phyloP scores from a whole-genome alignment of 176 grass and related monocot species.

The Otatea glauca region DNA sequence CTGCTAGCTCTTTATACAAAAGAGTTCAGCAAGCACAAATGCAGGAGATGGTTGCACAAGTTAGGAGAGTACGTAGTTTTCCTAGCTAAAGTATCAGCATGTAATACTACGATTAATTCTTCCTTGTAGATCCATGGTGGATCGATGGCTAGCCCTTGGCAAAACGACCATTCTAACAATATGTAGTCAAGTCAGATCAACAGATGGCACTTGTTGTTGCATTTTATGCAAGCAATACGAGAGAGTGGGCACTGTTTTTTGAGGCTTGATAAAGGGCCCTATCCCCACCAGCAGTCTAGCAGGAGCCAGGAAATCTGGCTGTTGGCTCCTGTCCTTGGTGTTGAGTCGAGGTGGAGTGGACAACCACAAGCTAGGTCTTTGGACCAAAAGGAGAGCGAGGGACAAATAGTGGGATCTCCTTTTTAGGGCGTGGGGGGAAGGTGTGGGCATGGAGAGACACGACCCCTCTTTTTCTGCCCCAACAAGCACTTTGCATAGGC shows the following conservation, averaged over 20 bases:
- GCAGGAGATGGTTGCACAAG: not conserved
- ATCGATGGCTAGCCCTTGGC: not conserved
- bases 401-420: slow-evolving; percentile 85
- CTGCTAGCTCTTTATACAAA: slow-evolving; percentile 21
- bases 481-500: slow-evolving; percentile 44
- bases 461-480: slow-evolving; percentile 44
- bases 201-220: not conserved
- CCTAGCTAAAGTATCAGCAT: not conserved
- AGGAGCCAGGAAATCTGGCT: slow-evolving; percentile 11
- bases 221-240: not conserved
- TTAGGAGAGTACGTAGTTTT: not conserved
- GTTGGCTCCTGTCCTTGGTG: slow-evolving; percentile 1
- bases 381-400: slow-evolving; percentile 56
- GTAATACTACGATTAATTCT: not conserved
- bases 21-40: not conserved
- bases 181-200: not conserved
- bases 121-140: not conserved
- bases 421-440: slow-evolving; percentile 62
- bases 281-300: not conserved
- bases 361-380: slow-evolving; percentile 36
- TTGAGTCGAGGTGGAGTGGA: slow-evolving; percentile 34
- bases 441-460: slow-evolving; percentile 49
- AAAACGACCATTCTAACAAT: not conserved
- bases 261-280: slow-evolving; percentile 5
- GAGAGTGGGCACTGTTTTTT: not conserved